Base-by-base conservation (phyloP, 73 alveolate species). In the Stentor roeselii region DNA sequence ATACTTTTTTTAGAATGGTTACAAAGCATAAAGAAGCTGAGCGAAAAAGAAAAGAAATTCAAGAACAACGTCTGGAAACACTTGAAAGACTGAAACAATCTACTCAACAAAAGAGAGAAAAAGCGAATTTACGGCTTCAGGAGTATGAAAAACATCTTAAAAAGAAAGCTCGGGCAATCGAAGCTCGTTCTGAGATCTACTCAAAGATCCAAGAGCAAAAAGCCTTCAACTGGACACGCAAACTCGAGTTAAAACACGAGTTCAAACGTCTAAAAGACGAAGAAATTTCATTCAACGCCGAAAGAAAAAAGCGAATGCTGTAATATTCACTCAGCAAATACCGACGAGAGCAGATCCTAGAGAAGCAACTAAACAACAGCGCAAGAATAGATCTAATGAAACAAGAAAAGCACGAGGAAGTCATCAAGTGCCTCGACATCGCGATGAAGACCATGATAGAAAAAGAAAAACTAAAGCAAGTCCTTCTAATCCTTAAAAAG, bases 111-210 rank as follows among this genome's bases (percentile, higher is more conserved):
- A 0, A 40, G 37, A 21, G n/a, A 40, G n/a, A 21, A 30, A 67
- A 67, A 34, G 80, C 41, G 14, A 67, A 34, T 21, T 36, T 21
- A 30, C 21, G 37, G 37, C 50, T 34, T 67, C 21, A 67, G 34
- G 80, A 67, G 37, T 15, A 40, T 21, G 80, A 67, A 34, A 32
- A 30, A 34, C 37, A 27, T 0, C 27, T 21, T 27, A 34, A 27
- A 34, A 67, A 67, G 34, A 67, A 67, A 67, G 80, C 80, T 32
- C 27, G 41, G 37, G 80, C 80, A 30, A 67, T 67, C 34, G 80
- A 67, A 2, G 34, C 21, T 1, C 21, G 80, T 15, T 27, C 34
- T 36, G 80, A 67, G 27, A 11, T 11, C 50, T 67, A n/a, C 2
- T 27, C 14, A 21, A 67, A 67, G 37, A 21, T 67, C 1, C 15